A percentile compares a stretch with the other conserved stretches of the same genome.
Conservation (phyloP, 2,329 filamentous ascomycete species). For the Arthrobotrys pseudoclavata region DNA sequence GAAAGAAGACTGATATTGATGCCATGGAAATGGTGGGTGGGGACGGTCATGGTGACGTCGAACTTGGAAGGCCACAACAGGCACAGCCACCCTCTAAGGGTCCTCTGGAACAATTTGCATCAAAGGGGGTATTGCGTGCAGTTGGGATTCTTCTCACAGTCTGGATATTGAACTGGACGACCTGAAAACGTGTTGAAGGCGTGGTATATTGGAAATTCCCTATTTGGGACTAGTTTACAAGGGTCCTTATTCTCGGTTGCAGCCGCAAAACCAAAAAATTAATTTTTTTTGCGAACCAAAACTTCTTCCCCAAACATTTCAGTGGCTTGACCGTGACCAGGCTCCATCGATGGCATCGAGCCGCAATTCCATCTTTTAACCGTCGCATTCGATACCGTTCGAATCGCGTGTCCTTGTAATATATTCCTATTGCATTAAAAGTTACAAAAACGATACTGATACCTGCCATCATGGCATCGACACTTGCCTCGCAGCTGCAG, state of each 20-base stretch:
- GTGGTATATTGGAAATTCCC: conserved; percentile 6
- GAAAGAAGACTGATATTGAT: conserved; percentile 25
- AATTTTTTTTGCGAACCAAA: conserved; percentile 23
- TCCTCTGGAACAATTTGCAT: neutral
- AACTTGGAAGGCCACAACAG: neutral
- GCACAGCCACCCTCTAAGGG: neutral
- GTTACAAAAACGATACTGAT: neutral
- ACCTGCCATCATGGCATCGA: conserved; percentile 77
- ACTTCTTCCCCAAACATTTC: conserved; percentile 22
- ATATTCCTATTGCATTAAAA: neutral
- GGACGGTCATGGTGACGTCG: neutral
- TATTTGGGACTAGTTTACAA: neutral
- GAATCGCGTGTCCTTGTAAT: conserved; percentile 25
- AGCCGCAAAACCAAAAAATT: conserved; percentile 28
- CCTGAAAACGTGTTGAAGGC: conserved; percentile 10
- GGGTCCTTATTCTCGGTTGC: neutral
- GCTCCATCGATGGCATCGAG: conserved; percentile 29
- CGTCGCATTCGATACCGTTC: conserved; percentile 37
- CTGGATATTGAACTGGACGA: conserved; percentile 15
- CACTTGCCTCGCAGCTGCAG: conserved; percentile 93
- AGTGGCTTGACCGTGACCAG: conserved; percentile 11
- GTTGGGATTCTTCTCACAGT: neutral
- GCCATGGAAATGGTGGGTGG: conserved; percentile 2
- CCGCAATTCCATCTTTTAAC: conserved; percentile 15
- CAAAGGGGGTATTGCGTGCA: neutral